Evolutionary conservation across 208 protist species (phyloP).

Genomic region (Wallacemonas sp.): DNA sequence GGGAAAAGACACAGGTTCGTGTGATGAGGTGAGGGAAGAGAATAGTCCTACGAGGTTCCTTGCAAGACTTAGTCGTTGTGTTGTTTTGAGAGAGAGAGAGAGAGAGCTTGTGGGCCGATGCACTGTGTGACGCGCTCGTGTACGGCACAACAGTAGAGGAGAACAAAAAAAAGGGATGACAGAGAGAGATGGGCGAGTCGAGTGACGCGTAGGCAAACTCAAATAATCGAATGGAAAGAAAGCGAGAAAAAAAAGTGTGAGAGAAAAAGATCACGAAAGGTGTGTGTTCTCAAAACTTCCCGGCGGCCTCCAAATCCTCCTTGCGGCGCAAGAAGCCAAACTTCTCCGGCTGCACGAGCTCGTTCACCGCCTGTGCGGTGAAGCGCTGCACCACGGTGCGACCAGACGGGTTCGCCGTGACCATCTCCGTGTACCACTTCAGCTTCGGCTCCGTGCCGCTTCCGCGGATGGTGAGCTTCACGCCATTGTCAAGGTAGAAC

Average conservation of each 20-base stretch:
- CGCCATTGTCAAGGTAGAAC: constrained; percentile 93
- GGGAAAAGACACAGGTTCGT: no score
- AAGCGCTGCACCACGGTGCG: constrained; percentile 36
- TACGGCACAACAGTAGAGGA: background rate
- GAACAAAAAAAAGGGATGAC: background rate
- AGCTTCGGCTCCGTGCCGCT: constrained; percentile 99
- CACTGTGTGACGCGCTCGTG: no score
- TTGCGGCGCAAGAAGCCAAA: constrained; percentile 54
- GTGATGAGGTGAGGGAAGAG: no score
- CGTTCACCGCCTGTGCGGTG: constrained; percentile 45
- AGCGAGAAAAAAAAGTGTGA: constrained; percentile 5
- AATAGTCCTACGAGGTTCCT: no score
- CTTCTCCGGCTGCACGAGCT: constrained; percentile 66
- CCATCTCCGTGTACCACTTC: constrained; percentile 93
- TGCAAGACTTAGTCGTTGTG: no score
- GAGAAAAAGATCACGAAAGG: background rate
- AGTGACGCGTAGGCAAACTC: background rate
- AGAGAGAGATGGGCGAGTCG: background rate
- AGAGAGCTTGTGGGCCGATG: no score
- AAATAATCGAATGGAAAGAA: background rate
- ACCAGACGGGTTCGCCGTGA: constrained; percentile 37
- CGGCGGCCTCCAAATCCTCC: constrained; percentile 18
- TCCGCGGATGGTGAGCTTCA: constrained; percentile 92
- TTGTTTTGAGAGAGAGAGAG: no score
- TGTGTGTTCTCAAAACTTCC: background rate